Base-by-base conservation (phyloP, 257 asterid genomes). In the Gardenia jasminoides region DNA sequence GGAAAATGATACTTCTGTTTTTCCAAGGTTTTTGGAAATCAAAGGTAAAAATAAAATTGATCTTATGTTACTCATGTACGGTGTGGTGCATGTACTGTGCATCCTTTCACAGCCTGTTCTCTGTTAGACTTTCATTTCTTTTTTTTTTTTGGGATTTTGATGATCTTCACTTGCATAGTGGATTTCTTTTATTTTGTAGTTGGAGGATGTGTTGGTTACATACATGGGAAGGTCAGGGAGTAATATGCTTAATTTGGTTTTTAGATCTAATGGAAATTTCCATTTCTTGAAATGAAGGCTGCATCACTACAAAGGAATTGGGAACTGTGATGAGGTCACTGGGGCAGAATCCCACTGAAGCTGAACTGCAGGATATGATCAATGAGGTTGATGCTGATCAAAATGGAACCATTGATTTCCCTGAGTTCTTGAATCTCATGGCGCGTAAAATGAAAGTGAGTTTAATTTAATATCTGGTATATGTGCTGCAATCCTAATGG, bases 281-380 rank as follows among this genome's bases (percentile, higher is more conserved):
- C 10, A 39, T 20, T 75, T 7, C 36, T 46, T 84, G 19, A 28
- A 75, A 46, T 76, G 30, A 75, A 90, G 94, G 94, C 75, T 87
- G 89, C 78, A 87, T 90, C 84, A 90, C 94, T 62, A 88, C 89
- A 33, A 88, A 90, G 87, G 94, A 88, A 84, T 78, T 90, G 89
- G 94, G 92, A 68, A 90, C 92, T 13, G 92, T 90, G 74, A 87
- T 90, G 94, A 90, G 94, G 81, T 90, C 92, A 48, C 83, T 90
- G 82, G 91, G 92, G 48, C 92, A 90, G 86, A 90, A 90, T 80
- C 94, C 92, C 66, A 88, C 94, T 31, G 94, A 88, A 72, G 92
- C 89, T 82, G 92, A 88, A 75, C 86, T 85, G 44, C 90, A 88
- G 76, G 91, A 90, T 78, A 88, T 88, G 91, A 86, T 88, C 83